Evolutionary conservation across 2,329 filamentous ascomycete genomes (phyloP).

Genomic region (Fusarium musae): DNA sequence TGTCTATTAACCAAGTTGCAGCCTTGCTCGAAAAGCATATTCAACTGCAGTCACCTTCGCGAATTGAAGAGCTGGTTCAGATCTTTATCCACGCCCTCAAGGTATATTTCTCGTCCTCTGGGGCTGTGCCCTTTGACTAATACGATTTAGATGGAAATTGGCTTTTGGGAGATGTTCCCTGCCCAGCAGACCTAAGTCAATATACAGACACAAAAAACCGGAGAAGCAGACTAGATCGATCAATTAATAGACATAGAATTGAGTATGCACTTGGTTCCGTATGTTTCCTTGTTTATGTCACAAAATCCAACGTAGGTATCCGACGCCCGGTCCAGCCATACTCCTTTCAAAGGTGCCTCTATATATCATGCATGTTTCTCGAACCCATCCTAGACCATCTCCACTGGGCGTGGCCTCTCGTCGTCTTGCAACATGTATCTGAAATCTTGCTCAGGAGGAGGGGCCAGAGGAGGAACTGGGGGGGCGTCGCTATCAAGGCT

Average conservation of each 20-base stretch:
- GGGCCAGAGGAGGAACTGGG: constrained; percentile 53
- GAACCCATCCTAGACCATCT: constrained; percentile 34
- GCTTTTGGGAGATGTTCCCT: constrained; percentile 66
- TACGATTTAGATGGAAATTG: constrained; percentile 60
- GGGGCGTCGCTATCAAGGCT: constrained; percentile 48
- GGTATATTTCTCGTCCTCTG: constrained; percentile 56
- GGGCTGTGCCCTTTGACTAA: background rate
- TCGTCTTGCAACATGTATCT: constrained; percentile 63
- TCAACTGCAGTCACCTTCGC: constrained; percentile 74
- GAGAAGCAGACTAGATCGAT: background rate
- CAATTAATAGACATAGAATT: constrained; percentile 36
- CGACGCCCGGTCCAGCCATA: constrained; percentile 9
- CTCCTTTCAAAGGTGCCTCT: constrained; percentile 16
- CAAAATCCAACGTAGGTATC: constrained; percentile 15
- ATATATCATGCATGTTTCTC: constrained; percentile 3
- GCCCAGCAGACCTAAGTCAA: constrained; percentile 34
- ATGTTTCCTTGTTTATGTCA: constrained; percentile 15
- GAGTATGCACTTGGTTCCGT: constrained; percentile 27
- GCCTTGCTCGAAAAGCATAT: constrained; percentile 82
- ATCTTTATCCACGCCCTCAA: constrained; percentile 91
- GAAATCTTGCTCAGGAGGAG: constrained; percentile 59
- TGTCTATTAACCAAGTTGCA: constrained; percentile 45
- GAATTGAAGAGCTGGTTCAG: constrained; percentile 83
- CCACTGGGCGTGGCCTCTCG: constrained; percentile 58
- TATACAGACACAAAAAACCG: background rate